Base-by-base conservation (phyloP, 75 land plant species). In the Adiantum capillusveneris region DNA sequence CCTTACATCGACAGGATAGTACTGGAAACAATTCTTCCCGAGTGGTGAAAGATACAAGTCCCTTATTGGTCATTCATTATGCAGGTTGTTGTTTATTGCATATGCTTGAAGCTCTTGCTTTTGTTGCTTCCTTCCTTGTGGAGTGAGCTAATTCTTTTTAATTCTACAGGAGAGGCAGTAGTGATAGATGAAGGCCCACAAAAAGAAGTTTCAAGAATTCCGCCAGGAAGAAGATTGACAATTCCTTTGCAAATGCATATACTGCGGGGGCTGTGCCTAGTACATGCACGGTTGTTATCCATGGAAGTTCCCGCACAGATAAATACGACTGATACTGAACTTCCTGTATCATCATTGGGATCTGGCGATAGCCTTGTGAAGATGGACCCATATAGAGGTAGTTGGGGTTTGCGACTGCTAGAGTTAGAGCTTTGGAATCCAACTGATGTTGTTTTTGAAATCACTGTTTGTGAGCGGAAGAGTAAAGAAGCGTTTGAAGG, bases 241-340 rank as follows among this genome's bases (percentile, higher is more conserved):
- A 55, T 88, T 60, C 96, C 95, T 25, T 57, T 93, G 70, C 78
- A 88, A 21, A 54, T 89, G 7, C 80, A 79, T 74, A 87, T 93
- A 31, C 44, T 76, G 29, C 86, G 79, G 62, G 98, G 98, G 20
- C 53, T 93, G 37, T 77, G 75, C 37, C 68, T 93, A 57, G 98
- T 93, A 34, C 80, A 81, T 57, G 95, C 98, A 26, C 90, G 90
- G 27, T 56, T 93, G 64, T 87, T 93, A 44, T 83, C 98, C 13
- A 93, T 93, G 96, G 98, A 93, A 67, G 78, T 93, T 71, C 96
- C 98, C 37, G 95, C 89, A 44, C 81, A 80, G 58, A 75, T 93
- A 25, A 82, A 75, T 59, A 92, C 82, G 53, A 73, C 57, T 19
- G 31, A 37, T 25, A 53, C 65, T 22, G 72, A 60, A 54, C 31